Conservation (phyloP, 495 filamentous ascomycete genomes). For the Aspergillus nidulans region DNA sequence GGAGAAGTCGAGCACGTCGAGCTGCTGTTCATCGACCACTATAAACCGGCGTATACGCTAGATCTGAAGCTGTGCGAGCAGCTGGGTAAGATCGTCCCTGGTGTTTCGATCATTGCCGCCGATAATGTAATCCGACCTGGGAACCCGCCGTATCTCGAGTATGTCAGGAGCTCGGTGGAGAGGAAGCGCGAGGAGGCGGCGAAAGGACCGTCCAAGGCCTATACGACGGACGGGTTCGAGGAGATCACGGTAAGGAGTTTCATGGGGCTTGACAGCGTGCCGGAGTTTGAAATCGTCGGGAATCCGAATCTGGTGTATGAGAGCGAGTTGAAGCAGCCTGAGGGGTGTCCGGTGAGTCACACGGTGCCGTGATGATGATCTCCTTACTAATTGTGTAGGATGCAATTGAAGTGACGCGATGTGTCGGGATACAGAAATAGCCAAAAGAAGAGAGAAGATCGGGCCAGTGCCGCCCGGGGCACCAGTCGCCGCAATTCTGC, state of each 20-base stretch:
- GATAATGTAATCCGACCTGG: conserved; percentile 74
- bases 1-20: conserved; percentile 56
- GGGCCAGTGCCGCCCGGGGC: not conserved
- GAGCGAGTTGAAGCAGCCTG: conserved; percentile 61
- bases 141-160: conserved; percentile 65
- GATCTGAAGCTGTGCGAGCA: conserved; percentile 73
- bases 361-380: not conserved
- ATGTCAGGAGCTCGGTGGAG: conserved; percentile 33
- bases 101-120: conserved; percentile 57
- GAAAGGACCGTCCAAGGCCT: conserved; percentile 25
- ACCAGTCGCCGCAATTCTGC: conserved; percentile 9
- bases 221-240: conserved; percentile 27
- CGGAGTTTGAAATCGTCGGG: conserved; percentile 48
- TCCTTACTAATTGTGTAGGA: conserved; percentile 47
- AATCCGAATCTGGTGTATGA: conserved; percentile 69
- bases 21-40: conserved; percentile 71
- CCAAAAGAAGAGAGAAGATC: not conserved
- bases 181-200: conserved; percentile 33
- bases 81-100: conserved; percentile 54
- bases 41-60: conserved; percentile 63
- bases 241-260: conserved; percentile 26
- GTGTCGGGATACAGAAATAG: conserved; percentile 43
- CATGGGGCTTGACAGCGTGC: conserved; percentile 34
- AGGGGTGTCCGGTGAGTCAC: conserved; percentile 28
- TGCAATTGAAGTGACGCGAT: conserved; percentile 67